phyloP scores from a whole-genome alignment of 1,284 basidiomycete species.

The Sanghuangporus weigelae region DNA sequence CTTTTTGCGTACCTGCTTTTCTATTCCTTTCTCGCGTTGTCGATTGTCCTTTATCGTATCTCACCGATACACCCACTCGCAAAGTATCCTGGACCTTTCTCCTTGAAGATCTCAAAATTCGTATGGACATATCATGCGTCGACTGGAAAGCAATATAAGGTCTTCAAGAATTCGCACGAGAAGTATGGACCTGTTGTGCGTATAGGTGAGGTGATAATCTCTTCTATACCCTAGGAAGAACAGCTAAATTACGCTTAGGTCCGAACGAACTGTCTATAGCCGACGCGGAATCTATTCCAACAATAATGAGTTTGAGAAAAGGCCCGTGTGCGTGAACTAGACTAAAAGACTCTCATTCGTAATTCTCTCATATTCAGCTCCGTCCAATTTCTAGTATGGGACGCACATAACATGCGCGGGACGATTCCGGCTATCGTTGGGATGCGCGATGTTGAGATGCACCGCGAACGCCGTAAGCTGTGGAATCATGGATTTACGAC shows the following conservation, averaged over 20 bases:
- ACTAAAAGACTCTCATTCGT: neutral
- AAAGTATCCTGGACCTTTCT: conserved; percentile 21
- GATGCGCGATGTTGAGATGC: conserved; percentile 23
- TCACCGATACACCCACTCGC: conserved; percentile 25
- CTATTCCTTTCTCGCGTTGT: conserved; percentile 14
- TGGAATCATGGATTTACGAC: conserved; percentile 40
- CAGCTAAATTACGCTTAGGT: no score
- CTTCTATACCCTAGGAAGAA: neutral
- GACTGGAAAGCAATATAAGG: conserved; percentile 5
- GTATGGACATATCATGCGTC: conserved; percentile 20
- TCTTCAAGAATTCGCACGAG: conserved; percentile 15
- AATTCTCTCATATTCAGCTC: neutral
- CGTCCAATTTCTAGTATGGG: neutral
- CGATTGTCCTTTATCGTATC: conserved; percentile 20
- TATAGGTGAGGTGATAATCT: conserved; percentile 15
- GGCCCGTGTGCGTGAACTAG: neutral
- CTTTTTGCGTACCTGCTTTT: conserved; percentile 18
- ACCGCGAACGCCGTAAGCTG: conserved; percentile 33
- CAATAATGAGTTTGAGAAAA: conserved; percentile 10
- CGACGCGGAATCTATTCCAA: conserved; percentile 25
- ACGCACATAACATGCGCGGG: neutral
- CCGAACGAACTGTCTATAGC: conserved; percentile 19
- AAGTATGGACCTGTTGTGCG: conserved; percentile 21
- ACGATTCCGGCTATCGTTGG: neutral
- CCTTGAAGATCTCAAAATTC: conserved; percentile 20